Evolutionary conservation across 441 rosid genomes (phyloP), one percentile per base, ranked within the genome.

Genomic region (Rhodomyrtus psidioides): DNA sequence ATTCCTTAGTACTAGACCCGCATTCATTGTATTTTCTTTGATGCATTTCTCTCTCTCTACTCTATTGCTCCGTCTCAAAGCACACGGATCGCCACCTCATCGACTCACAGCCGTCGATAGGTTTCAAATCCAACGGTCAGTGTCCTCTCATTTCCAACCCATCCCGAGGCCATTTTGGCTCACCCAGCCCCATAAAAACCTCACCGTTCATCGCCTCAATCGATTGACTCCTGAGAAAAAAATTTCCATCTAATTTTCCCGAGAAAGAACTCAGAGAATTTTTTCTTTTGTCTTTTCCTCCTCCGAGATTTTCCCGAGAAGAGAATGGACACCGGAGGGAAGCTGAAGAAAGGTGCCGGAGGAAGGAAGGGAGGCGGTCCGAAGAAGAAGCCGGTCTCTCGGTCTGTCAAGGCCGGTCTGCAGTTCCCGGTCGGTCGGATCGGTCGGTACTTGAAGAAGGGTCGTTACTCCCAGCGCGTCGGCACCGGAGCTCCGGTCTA

Each of bases 331-430:
- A 5, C 86, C 21, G 86, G 81, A 81, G 87, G 53, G 16, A 91
- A 90, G 62, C 86, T 87, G 81, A 90, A 91, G 85, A 91, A 91
- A 65, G 92, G 93, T 3, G 92, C 92, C 15, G 92, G 88, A 4
- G 93, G 93, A 0, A 89, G 92, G 86, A 91, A 82, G 53, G 92
- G 92, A 1, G 92, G 91, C 6, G 93, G 93, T 2, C 92, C 93
- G 4, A 90, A 86, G 87, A 91, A 91, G 91, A 89, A 91, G 88
- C 86, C 91, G 1, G 89, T 86, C 39, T 79, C 92, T 2, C 86
- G 89, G 54, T 91, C 93, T 0, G 90, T 89, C 51, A 89, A 87
- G 34, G 91, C 93, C 7, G 93, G 93, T 3, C 88, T 91, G 17
- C 91, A 91, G 83, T 91, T 91, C 54, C 91, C 93, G 0, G 91